phyloP scores from a whole-genome alignment of 306 rosid genomes.

The Psophocarpus tetragonolobus region DNA sequence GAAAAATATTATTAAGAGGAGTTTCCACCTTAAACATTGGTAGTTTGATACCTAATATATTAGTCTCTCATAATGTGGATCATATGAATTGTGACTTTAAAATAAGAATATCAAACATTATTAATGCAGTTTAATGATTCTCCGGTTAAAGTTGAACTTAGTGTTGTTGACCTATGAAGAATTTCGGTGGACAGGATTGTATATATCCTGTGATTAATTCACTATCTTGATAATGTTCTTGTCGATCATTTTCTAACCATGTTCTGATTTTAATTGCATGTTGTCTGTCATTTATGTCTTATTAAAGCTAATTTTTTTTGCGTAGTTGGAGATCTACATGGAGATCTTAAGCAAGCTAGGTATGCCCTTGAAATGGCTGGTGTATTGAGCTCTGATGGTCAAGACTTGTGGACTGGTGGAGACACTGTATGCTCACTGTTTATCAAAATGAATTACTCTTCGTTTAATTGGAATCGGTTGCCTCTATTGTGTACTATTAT shows the following conservation, averaged over 20 bases:
- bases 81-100: neutral
- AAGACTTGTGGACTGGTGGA: slow-evolving; percentile 88
- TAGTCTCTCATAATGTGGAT: neutral
- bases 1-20: neutral
- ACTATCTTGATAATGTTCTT: neutral
- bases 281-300: neutral
- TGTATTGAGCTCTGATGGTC: slow-evolving; percentile 76
- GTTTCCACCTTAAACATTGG: neutral
- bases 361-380: slow-evolving; percentile 91
- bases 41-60: neutral
- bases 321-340: slow-evolving; percentile 94
- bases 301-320: slow-evolving; percentile 27
- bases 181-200: slow-evolving; percentile 23
- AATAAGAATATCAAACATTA: neutral
- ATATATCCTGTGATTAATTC: slow-evolving; percentile 6
- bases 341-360: slow-evolving; percentile 84
- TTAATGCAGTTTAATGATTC: neutral
- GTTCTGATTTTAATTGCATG: neutral
- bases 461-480: slow-evolving; percentile 5
- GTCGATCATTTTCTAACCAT: slow-evolving; percentile 12
- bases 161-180: slow-evolving; percentile 21
- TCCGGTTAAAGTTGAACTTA: slow-evolving; percentile 2
- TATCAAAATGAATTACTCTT: neutral
- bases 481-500: neutral
- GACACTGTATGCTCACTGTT: slow-evolving; percentile 56